phyloP scores from a whole-genome alignment of 1,284 basidiomycete genomes.

The Sanghuangporus weigelae region DNA sequence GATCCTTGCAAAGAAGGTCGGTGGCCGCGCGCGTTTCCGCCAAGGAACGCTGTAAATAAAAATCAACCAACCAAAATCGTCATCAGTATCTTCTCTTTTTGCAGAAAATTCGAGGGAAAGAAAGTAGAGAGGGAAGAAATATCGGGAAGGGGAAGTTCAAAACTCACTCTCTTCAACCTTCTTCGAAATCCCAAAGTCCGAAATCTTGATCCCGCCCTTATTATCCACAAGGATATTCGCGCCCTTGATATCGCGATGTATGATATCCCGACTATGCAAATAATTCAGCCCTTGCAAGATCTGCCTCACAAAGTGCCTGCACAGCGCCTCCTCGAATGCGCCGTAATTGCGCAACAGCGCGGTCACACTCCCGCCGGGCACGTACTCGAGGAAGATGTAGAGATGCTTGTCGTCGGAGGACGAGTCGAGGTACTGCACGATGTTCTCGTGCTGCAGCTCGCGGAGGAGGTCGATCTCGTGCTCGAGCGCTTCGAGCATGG shows the following conservation, averaged over 20 bases:
- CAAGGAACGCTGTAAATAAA: slow-evolving; percentile 48
- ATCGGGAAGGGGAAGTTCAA: too few relatives aligned
- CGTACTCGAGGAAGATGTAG: slow-evolving; percentile 99
- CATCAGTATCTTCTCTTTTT: not conserved
- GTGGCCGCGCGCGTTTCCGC: slow-evolving; percentile 74
- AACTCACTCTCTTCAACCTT: slow-evolving; percentile 91
- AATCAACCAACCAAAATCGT: not conserved
- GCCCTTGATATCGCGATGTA: slow-evolving; percentile 98
- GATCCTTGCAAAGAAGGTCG: slow-evolving; percentile 93
- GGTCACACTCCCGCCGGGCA: slow-evolving; percentile 95
- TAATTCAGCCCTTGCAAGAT: slow-evolving; percentile 91
- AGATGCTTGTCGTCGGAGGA: slow-evolving; percentile 84
- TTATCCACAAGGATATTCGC: slow-evolving; percentile 98
- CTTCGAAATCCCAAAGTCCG: slow-evolving; percentile 98
- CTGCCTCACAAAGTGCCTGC: slow-evolving; percentile 92
- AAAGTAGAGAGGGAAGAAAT: too few relatives aligned
- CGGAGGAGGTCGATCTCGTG: slow-evolving; percentile 95
- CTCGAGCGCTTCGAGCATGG: slow-evolving; percentile 93
- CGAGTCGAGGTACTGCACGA: slow-evolving; percentile 96
- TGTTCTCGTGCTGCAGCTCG: slow-evolving; percentile 93
- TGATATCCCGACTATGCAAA: slow-evolving; percentile 91
- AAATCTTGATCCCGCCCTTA: slow-evolving; percentile 97
- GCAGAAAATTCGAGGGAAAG: not conserved
- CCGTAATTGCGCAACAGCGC: slow-evolving; percentile 92
- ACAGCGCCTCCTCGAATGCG: slow-evolving; percentile 93